Evolutionary conservation across 805 yeast genomes (phyloP), one percentile per base, ranked within the genome.

Genomic region (Saccharomycopsis javanensis): DNA sequence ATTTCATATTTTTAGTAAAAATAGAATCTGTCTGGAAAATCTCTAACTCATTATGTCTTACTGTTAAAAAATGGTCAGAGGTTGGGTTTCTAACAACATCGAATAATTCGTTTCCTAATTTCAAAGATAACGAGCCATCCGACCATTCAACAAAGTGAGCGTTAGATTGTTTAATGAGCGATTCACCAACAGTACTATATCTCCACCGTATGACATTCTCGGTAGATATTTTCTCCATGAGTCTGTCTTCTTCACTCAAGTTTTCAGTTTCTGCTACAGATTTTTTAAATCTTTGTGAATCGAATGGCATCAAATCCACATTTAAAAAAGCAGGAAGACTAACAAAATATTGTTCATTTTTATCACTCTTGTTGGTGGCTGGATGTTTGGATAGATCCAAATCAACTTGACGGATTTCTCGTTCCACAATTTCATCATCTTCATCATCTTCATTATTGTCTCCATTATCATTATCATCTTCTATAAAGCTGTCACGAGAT

Each of bases 121-220:
- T 91, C 63, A 94, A 73, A 1, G 97, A 90, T 61, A 82, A 72
- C 3, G 88, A 76, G 1, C 99, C 99, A 70, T 94, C 98, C 57
- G 86, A 85, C 99, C 99, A 94, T 68, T 88, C 86, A 35, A 94
- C 79, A 57, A 92, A 82, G 66, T 91, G 88, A 4, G 97, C 84
- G 67, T 94, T 94, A 8, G 96, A 85, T 68, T 90, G 96, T 64
- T 87, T 87, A 65, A 80, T 79, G 62, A 91, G 81, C 18, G 71
- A 68, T 60, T 85, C 89, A 48, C 82, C 83, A 55, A 77, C 73
- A n/a, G 79, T 80, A 60, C 82, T 83, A 69, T 91, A 92, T 71
- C 96, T 81, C 99, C 99, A 94, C 67, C 99, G 80, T 34, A 94
- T 76, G 0, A 97, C 89, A 69, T 90, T 92, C 65, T 87, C 90